Percentiles rank a stretch among this genome's conserved stretches.
Evolutionary conservation across 148 eudicot species (phyloP).

Genomic region (Dianthus caryophyllus): DNA sequence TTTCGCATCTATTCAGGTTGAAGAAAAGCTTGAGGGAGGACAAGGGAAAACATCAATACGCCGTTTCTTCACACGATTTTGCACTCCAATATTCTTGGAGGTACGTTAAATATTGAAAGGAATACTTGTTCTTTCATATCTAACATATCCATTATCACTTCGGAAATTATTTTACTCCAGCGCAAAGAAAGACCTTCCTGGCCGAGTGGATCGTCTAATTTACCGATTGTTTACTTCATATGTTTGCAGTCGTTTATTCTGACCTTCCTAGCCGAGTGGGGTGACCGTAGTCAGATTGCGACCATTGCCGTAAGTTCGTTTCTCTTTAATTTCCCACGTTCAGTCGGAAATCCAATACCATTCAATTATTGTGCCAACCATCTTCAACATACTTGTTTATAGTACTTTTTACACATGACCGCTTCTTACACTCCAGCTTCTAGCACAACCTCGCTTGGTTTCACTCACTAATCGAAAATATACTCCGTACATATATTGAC

Average conservation of each 20-base stretch:
- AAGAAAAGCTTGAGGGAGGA: constrained; percentile 93
- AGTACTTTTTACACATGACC: not conserved
- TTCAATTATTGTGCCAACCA: not conserved
- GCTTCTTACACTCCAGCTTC: not conserved
- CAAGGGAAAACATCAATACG: constrained; percentile 80
- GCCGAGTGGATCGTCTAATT: not conserved
- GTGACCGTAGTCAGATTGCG: constrained; percentile 98
- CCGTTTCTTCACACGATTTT: constrained; percentile 84
- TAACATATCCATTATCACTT: not conserved
- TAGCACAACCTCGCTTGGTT: not conserved
- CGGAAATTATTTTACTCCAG: not conserved
- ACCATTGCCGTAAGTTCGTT: constrained; percentile 85
- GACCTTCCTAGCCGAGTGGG: constrained; percentile 98
- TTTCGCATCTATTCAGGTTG: constrained; percentile 50
- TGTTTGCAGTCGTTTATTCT: constrained; percentile 85
- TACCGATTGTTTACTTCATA: not conserved
- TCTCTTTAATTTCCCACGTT: not conserved
- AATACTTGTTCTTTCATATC: not conserved
- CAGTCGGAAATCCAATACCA: not conserved
- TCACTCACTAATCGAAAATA: not conserved
- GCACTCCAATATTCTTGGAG: constrained; percentile 92
- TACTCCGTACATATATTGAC: constrained; percentile 20
- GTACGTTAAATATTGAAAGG: constrained; percentile 31
- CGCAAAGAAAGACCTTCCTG: not conserved
- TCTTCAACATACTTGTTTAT: too few species aligned